phyloP scores from a whole-genome alignment of 2,329 filamentous ascomycete species.

The Colletotrichum cereale region DNA sequence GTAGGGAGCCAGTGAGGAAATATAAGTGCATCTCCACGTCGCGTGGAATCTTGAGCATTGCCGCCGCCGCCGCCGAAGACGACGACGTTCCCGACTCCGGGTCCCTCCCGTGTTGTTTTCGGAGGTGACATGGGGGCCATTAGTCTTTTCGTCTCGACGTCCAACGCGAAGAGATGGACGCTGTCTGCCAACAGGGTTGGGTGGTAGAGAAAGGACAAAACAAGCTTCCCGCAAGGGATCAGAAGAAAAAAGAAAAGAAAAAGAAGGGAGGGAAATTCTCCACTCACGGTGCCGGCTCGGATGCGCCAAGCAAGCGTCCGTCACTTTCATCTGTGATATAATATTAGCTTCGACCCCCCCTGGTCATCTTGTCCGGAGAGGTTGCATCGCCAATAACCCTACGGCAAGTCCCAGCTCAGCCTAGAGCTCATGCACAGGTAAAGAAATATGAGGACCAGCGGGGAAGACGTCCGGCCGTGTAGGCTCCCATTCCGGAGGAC shows the following conservation, averaged over 20 bases:
- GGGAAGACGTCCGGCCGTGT: not conserved
- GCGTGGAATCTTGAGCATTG: not conserved
- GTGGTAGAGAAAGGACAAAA: not conserved
- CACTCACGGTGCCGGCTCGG: not conserved
- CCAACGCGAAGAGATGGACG: too few species aligned
- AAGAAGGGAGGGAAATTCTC: not conserved
- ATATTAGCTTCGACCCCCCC: not conserved
- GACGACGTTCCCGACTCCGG: not conserved
- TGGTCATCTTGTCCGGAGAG: not conserved
- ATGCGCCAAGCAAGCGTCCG: not conserved
- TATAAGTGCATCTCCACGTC: not conserved
- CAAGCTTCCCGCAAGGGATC: not conserved
- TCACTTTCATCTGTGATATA: not conserved
- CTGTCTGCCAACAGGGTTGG: too few species aligned
- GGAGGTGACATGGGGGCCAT: not conserved
- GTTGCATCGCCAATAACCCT: conserved; percentile 3
- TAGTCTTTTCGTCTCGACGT: not conserved
- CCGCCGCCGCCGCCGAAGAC: not conserved
- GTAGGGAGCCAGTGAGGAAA: not conserved
- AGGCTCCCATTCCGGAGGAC: conserved; percentile 3
- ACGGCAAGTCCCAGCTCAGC: not conserved
- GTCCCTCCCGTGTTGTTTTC: not conserved
- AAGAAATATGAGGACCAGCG: not conserved
- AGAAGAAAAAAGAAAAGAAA: not conserved
- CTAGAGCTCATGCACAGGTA: not conserved